Conservation (phyloP, 208 protist species). For the Borovskyia barvae region DNA sequence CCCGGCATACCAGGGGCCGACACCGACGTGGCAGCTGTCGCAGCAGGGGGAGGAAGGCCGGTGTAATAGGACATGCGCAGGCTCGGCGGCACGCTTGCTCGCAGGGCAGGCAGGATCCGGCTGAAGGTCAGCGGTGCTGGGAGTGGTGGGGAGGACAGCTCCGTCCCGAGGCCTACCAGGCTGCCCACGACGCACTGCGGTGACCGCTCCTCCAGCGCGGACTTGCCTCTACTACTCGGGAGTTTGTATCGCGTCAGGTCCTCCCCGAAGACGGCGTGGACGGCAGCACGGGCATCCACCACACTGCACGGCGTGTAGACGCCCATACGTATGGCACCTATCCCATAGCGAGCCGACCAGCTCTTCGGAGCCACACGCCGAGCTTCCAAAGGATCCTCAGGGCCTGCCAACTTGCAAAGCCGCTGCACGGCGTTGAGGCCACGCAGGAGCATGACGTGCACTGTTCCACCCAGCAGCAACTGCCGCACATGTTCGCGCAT, state of each 20-base stretch:
- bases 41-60: not conserved
- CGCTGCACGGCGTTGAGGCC: constrained; percentile 57
- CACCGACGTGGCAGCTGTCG: not conserved
- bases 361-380: constrained; percentile 35
- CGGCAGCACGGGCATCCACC: constrained; percentile 45
- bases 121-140: constrained; percentile 7
- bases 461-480: constrained; percentile 57
- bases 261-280: constrained; percentile 61
- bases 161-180: not conserved
- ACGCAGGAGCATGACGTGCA: constrained; percentile 53
- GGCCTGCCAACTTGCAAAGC: constrained; percentile 58
- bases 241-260: not conserved
- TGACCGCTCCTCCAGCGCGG: not conserved
- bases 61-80: constrained; percentile 21
- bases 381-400: constrained; percentile 62
- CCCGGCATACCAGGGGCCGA: no score
- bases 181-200: not conserved
- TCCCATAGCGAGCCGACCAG: constrained; percentile 60
- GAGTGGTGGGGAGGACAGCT: not conserved
- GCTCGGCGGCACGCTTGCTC: not conserved
- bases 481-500: constrained; percentile 35
- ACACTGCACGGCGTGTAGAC: constrained; percentile 56
- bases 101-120: constrained; percentile 8
- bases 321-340: constrained; percentile 54
- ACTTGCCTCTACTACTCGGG: not conserved